phyloP scores from a whole-genome alignment of 306 rosid genomes.

The Inga leiocalycina region DNA sequence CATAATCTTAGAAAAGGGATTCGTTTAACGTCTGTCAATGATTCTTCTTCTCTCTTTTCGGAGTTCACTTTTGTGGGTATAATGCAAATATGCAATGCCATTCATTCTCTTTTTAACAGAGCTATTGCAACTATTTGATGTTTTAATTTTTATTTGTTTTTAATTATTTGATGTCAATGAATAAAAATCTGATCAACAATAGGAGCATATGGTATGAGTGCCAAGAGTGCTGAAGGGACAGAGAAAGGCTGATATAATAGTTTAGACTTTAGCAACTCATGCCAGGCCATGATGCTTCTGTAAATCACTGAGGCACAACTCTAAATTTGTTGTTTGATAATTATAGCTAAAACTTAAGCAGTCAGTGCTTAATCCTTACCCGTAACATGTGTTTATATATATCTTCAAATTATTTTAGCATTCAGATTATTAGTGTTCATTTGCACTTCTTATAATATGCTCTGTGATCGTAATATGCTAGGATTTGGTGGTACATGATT shows the following conservation, averaged over 20 bases:
- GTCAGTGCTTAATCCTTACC: neutral
- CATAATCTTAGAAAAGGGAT: constrained; percentile 18
- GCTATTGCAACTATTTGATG: constrained; percentile 12
- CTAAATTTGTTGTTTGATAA: constrained; percentile 8
- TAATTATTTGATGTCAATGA: constrained; percentile 8
- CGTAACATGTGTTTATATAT: constrained; percentile 24
- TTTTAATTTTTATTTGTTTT: neutral
- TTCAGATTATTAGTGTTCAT: neutral
- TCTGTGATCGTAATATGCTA: neutral
- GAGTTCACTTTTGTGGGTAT: neutral
- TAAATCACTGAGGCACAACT: neutral
- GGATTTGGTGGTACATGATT: constrained; percentile 2
- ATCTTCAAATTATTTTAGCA: neutral
- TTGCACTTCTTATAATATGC: neutral
- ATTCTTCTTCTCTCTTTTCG: neutral
- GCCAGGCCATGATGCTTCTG: constrained; percentile 7
- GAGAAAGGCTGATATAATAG: neutral
- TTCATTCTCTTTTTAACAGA: neutral
- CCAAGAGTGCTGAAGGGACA: neutral
- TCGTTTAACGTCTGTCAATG: constrained; percentile 11
- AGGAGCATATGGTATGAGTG: neutral
- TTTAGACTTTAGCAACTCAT: constrained; percentile 21
- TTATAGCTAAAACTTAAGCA: constrained; percentile 12
- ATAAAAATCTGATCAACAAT: neutral
- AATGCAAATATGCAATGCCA: constrained; percentile 3